phyloP scores from a whole-genome alignment of 495 filamentous ascomycete species.

The Aspergillus kassunensis region DNA sequence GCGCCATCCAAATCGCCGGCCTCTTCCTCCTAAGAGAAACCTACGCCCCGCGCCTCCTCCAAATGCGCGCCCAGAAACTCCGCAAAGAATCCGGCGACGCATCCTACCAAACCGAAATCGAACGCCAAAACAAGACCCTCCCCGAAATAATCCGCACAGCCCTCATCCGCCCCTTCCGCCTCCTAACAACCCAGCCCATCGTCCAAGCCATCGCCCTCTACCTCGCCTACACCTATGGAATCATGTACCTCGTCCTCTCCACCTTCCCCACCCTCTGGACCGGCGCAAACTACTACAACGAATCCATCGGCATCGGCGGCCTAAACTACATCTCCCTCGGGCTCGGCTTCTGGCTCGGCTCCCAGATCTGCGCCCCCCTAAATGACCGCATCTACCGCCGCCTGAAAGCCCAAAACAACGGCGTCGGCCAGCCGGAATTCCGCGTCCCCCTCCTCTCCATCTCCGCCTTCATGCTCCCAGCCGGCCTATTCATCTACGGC shows the following conservation, averaged over 20 bases:
- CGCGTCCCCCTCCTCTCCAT: slow-evolving; percentile 61
- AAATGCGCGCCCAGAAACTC: slow-evolving; percentile 51
- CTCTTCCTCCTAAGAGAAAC: slow-evolving; percentile 68
- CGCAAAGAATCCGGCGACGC: slow-evolving; percentile 62
- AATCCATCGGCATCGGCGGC: slow-evolving; percentile 57
- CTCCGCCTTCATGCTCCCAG: slow-evolving; percentile 54
- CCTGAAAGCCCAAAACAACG: slow-evolving; percentile 57
- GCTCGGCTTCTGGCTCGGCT: slow-evolving; percentile 63
- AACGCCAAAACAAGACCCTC: slow-evolving; percentile 45
- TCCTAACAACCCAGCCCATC: slow-evolving; percentile 59
- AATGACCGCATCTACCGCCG: slow-evolving; percentile 62
- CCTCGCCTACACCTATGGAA: slow-evolving; percentile 67
- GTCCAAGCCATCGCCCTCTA: slow-evolving; percentile 57
- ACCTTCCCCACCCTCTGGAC: slow-evolving; percentile 66
- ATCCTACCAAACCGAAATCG: slow-evolving; percentile 60
- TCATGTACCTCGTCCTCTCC: slow-evolving; percentile 68
- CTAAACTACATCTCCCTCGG: slow-evolving; percentile 70
- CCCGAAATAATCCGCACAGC: slow-evolving; percentile 37
- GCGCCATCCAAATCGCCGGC: slow-evolving; percentile 57
- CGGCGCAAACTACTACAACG: slow-evolving; percentile 48
- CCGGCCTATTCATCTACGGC: slow-evolving; percentile 68
- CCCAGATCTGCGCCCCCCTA: slow-evolving; percentile 58
- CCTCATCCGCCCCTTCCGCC: slow-evolving; percentile 52
- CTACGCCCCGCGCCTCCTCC: slow-evolving; percentile 61
- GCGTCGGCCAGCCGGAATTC: slow-evolving; percentile 60